Evolutionary conservation across 2,329 filamentous ascomycete species (phyloP).

Genomic region (Alternaria viburni): DNA sequence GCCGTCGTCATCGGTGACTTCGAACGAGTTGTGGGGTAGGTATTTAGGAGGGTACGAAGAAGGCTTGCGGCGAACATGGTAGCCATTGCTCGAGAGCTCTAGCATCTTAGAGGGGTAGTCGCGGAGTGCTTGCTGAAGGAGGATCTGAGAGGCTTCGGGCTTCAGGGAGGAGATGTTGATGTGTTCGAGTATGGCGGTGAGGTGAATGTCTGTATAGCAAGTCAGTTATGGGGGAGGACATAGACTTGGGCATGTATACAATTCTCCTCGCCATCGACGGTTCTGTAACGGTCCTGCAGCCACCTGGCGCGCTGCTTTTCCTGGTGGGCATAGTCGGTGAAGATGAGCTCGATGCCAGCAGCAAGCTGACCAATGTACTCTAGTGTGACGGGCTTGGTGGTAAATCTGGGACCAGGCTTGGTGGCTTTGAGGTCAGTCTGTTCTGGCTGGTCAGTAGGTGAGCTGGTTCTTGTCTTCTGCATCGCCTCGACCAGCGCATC

Average conservation of each 20-base stretch:
- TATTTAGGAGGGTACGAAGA: conserved; percentile 39
- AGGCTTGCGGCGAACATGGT: conserved; percentile 39
- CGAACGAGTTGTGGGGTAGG: conserved; percentile 34
- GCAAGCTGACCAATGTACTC: conserved; percentile 41
- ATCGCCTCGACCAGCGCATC: conserved; percentile 33
- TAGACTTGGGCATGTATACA: conserved; percentile 19
- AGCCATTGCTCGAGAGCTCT: conserved; percentile 33
- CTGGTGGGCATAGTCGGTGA: conserved; percentile 47
- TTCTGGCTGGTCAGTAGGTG: conserved; percentile 19
- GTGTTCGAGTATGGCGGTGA: conserved; percentile 40
- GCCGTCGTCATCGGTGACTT: conserved; percentile 35
- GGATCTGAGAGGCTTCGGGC: conserved; percentile 36
- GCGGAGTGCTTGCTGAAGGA: conserved; percentile 37
- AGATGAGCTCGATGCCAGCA: conserved; percentile 42
- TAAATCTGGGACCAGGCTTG: conserved; percentile 27
- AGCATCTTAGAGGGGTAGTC: conserved; percentile 24
- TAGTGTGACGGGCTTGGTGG: conserved; percentile 22
- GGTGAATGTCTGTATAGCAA: conserved; percentile 36
- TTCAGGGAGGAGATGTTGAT: conserved; percentile 39
- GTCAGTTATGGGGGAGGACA: neutral
- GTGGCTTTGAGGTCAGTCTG: conserved; percentile 10
- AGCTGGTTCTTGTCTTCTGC: conserved; percentile 31
- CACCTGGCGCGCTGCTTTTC: conserved; percentile 31
- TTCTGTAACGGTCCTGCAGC: conserved; percentile 34
- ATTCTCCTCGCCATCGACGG: conserved; percentile 29